Evolutionary conservation across 2,329 filamentous ascomycete species (phyloP).

Genomic region (Neurospora sp.): DNA sequence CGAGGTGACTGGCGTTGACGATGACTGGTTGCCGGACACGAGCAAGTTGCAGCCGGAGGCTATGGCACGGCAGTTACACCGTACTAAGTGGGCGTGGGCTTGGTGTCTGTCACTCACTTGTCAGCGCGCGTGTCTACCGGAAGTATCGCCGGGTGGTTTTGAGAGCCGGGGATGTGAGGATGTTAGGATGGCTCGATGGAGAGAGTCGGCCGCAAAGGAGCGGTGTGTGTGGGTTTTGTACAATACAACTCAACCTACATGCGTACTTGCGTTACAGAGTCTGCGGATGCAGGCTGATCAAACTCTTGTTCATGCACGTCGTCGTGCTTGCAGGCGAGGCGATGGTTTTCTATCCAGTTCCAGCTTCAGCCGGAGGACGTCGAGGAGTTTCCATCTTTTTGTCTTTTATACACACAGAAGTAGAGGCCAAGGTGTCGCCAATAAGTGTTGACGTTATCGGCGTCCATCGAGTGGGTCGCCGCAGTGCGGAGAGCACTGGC

Average conservation of each 20-base stretch:
- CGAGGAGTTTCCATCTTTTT: neutral
- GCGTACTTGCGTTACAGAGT: neutral
- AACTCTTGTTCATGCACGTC: neutral
- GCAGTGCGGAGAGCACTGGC: neutral
- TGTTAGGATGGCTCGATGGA: neutral
- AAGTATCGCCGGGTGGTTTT: neutral
- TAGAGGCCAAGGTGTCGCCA: neutral
- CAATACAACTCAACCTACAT: neutral
- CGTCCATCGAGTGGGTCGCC: neutral
- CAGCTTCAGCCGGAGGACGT: neutral
- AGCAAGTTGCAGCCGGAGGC: neutral
- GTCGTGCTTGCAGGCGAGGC: neutral
- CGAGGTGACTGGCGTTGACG: neutral
- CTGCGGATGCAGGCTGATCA: neutral
- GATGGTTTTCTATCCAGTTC: neutral
- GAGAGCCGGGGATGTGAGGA: neutral
- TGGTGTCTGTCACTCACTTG: neutral
- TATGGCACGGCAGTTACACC: neutral
- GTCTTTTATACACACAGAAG: neutral
- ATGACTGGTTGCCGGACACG: neutral
- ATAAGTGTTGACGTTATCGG: neutral
- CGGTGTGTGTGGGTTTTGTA: neutral
- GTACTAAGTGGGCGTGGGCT: neutral
- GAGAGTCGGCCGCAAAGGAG: neutral
- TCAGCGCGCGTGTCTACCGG: neutral